Base-by-base conservation (phyloP, 2,329 filamentous ascomycete species). In the Fusarium pseudograminearum region DNA sequence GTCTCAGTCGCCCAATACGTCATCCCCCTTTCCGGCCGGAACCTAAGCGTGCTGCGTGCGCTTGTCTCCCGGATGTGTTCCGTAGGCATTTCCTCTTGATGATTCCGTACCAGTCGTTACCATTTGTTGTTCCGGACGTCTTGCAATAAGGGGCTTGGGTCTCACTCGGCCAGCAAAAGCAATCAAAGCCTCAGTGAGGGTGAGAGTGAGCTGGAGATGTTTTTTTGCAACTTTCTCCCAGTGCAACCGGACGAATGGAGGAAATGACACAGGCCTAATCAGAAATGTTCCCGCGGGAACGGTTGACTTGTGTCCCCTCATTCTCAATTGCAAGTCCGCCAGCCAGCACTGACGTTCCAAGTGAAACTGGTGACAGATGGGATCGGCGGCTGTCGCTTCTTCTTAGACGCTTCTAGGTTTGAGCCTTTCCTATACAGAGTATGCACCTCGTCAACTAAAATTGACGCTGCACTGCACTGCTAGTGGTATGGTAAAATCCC, bases 351-450 rank as follows among this genome's bases (percentile, higher is more conserved):
- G 57, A 56, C 34, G 12, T 36, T 51, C 5, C 24, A 24, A n/a
- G 36, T 65, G 30, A 65, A 54, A 60, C 47, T 41, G 36, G 41
- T 47, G 31, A 53, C 36, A 47, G 46, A 54, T 18, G 51, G 20
- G 61, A 66, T 65, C 62, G 36, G 41, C 62, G 36, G 57, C 54
- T 54, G 44, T 51, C 20, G 56, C 36, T 31, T 47, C n/a, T 53
- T 58, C 22, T 42, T 31, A 24, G 18, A 42, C 33, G 15, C 42
- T 26, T 26, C 40, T 36, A 65, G 16, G 48, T 30, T 65, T 38
- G 53, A 14, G 61, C 22, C 54, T 65, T 65, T 34, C 9, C 42
- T 36, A 8, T 58, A 59, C 45, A 38, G 31, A 58, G 60, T 65
- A 64, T 64, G 60, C 60, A 64, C 33, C 22, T 65, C 38, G 52